These are phyloP conservation scores for Periconia sp. DNA, from an alignment of 2,329 filamentous ascomycete genomes.

Conservation along the genomic window DNA sequence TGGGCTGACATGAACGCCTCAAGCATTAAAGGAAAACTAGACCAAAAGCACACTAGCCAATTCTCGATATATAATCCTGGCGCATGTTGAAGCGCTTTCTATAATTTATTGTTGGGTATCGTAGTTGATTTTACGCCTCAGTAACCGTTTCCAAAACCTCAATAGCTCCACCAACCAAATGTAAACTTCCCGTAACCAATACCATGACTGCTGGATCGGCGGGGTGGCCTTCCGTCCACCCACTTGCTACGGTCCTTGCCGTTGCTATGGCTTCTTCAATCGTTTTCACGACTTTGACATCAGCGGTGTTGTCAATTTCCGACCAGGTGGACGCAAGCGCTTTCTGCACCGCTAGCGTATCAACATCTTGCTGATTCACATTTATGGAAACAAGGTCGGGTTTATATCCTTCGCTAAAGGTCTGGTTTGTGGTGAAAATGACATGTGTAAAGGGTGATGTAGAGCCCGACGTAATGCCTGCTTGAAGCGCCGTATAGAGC, in stretches of 20 bases:
- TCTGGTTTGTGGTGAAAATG: constrained; percentile 80
- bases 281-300: constrained; percentile 62
- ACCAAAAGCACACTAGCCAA: no score
- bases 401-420: constrained; percentile 63
- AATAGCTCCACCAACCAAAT: constrained; percentile 78
- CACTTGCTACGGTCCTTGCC: constrained; percentile 49
- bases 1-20: not conserved
- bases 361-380: constrained; percentile 59
- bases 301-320: constrained; percentile 40
- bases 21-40: not conserved
- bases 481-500: constrained; percentile 60
- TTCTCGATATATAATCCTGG: not conserved
- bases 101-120: constrained; percentile 19
- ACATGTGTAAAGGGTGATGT: constrained; percentile 66
- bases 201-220: constrained; percentile 57
- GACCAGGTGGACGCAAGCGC: constrained; percentile 63
- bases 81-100: constrained; percentile 24
- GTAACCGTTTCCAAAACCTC: constrained; percentile 63
- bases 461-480: constrained; percentile 24
- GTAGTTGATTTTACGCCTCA: constrained; percentile 7
- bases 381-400: constrained; percentile 66
- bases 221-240: constrained; percentile 24
- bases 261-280: constrained; percentile 69
- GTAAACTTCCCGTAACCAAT: constrained; percentile 80
- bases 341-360: constrained; percentile 67